A percentile compares a stretch with the other conserved stretches of the same genome.
Evolutionary conservation across 2,329 filamentous ascomycete species (phyloP).

Genomic region (Phialophora macrospora): DNA sequence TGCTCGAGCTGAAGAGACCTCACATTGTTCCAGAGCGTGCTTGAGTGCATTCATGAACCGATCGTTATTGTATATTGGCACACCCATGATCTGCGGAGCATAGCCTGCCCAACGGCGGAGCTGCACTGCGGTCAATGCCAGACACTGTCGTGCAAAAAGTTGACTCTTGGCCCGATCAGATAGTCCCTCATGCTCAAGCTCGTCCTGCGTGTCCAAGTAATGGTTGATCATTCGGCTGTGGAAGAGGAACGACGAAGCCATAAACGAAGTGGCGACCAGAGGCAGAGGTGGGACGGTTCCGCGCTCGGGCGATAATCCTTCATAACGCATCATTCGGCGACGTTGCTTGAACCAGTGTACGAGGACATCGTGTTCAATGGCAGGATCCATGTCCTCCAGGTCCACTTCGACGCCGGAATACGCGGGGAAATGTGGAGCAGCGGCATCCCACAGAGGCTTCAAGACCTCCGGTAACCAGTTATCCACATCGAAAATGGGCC

Average conservation of each 20-base stretch:
- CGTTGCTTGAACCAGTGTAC: conserved; percentile 11
- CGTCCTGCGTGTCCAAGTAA: conserved; percentile 4
- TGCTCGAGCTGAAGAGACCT: not conserved
- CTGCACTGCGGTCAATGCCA: conserved; percentile 18
- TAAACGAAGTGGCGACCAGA: conserved; percentile 2
- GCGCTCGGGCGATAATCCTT: not conserved
- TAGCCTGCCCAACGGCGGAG: not conserved
- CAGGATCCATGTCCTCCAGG: not conserved
- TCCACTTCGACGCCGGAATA: not conserved
- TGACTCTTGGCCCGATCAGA: conserved; percentile 1
- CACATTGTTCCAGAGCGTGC: conserved; percentile 10
- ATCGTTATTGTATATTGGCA: conserved; percentile 19
- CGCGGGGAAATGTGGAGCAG: conserved; percentile 1
- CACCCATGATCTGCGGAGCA: conserved; percentile 15
- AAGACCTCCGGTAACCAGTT: conserved; percentile 10
- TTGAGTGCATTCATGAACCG: conserved; percentile 7
- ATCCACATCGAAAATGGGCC: conserved; percentile 12
- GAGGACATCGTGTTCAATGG: conserved; percentile 1
- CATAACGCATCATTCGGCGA: not conserved
- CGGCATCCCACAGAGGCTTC: conserved; percentile 17
- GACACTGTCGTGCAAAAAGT: conserved; percentile 19
- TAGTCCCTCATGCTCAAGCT: conserved; percentile 4
- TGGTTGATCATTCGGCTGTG: conserved; percentile 17
- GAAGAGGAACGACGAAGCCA: conserved; percentile 9
- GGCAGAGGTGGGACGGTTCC: conserved; percentile 1